Base-by-base conservation (phyloP, 495 filamentous ascomycete species). In the Hypomontagnella submonticulosa region DNA sequence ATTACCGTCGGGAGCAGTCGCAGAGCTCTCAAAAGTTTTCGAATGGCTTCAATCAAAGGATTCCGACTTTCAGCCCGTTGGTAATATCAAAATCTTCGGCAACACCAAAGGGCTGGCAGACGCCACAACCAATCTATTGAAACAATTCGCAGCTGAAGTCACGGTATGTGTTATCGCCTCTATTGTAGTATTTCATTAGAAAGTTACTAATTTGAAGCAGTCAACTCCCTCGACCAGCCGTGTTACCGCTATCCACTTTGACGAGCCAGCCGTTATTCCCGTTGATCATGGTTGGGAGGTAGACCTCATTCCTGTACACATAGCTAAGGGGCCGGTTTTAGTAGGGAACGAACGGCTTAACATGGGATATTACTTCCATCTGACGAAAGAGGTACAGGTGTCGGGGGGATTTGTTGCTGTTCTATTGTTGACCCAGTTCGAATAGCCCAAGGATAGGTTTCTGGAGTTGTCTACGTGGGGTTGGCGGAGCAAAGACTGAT, bases 171-270 rank as follows among this genome's bases (percentile, higher is more conserved):
- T 18, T 32, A 40, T 13, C 6, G 12, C n/a, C 16, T 23, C 3
- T 51, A 7, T 16, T 12, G 1, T 40, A 18, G 1, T 32, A 0
- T 60, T 23, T 10, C 12, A 43, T 43, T 36, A 8, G 10, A 23
- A 37, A n/a, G 19, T 18, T 9, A 15, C 46, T 50, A 33, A 50
- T 19, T 4, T 42, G 19, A 47, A 13, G 2, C 13, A 59, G 56
- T 15, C 36, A 4, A 3, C 44, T 0, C 23, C 44, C 20, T 59
- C 56, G 0, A 4, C 49, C 10, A 51, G 42, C 36, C 56, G 56
- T 9, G 23, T 59, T 12, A 50, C 56, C 13, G 56, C 56, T 19
- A 59, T 59, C n/a, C 56, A 34, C 19, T 59, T 59, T 13, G 20
- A 50, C 13, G 34, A 59, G 18, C 34, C 44, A 8, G 46, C 36